Evolutionary conservation across 2,329 filamentous ascomycete genomes (phyloP).

Genomic region (Paracamarosporium sp.): DNA sequence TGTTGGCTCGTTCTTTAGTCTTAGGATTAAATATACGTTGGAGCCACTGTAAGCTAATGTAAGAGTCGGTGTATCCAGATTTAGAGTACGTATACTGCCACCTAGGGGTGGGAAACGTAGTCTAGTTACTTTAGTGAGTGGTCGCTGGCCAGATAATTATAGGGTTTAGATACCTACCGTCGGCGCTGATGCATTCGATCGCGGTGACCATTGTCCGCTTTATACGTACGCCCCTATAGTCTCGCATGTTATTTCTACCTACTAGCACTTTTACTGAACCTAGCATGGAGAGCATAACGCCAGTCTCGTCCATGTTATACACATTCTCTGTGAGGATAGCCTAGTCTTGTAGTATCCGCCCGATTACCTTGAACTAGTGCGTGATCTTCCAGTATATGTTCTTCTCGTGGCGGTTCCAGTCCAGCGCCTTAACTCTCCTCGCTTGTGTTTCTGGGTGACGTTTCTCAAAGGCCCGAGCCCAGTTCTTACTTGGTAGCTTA

Average conservation of each 20-base stretch:
- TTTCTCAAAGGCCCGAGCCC: not conserved
- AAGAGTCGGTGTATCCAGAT: constrained; percentile 27
- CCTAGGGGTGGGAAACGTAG: constrained; percentile 15
- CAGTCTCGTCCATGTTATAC: constrained; percentile 18
- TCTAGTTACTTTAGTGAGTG: constrained; percentile 19
- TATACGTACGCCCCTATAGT: not conserved
- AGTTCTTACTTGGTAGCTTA: not conserved
- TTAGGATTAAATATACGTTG: constrained; percentile 6
- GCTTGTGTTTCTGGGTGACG: constrained; percentile 15
- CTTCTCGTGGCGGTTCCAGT: constrained; percentile 20
- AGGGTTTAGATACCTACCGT: constrained; percentile 17
- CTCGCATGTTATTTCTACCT: not conserved
- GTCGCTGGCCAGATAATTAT: constrained; percentile 18
- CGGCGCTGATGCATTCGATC: constrained; percentile 14
- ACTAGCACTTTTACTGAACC: not conserved
- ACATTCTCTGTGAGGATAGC: constrained; percentile 21
- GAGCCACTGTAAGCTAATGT: constrained; percentile 43
- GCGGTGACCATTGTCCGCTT: constrained; percentile 18
- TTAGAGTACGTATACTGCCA: constrained; percentile 18
- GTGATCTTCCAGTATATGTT: constrained; percentile 17
- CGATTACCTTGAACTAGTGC: constrained; percentile 10
- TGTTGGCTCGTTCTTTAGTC: not conserved
- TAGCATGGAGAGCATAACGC: constrained; percentile 11
- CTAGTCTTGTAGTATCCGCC: constrained; percentile 5
- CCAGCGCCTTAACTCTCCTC: constrained; percentile 12